These are phyloP conservation scores for Nephelium lappaceum DNA, from an alignment of 345 rosid species.

Conservation along the genomic window DNA sequence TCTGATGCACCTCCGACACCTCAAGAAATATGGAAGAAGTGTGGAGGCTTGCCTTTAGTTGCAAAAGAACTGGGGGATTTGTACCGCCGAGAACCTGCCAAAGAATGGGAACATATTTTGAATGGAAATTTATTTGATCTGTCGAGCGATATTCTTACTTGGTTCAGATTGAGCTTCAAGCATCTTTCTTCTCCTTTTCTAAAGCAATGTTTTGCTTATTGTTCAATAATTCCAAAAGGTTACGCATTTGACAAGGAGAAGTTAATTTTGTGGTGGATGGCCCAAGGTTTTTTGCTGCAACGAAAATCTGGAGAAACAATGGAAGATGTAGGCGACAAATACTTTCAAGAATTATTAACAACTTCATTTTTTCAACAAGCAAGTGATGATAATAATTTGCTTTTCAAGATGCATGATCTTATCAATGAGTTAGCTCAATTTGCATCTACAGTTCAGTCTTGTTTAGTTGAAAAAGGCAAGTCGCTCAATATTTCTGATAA, in stretches of 20 bases:
- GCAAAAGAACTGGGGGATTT: slow-evolving; percentile 42
- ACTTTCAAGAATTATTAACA: slow-evolving; percentile 33
- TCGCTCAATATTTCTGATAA: slow-evolving; percentile 14
- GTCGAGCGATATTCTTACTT: slow-evolving; percentile 32
- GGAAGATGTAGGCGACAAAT: slow-evolving; percentile 37
- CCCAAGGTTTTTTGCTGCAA: slow-evolving; percentile 37
- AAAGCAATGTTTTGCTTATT: slow-evolving; percentile 41
- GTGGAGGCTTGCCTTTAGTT: slow-evolving; percentile 45
- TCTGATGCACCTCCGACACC: slow-evolving; percentile 17
- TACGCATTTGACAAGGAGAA: slow-evolving; percentile 30
- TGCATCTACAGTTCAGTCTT: slow-evolving; percentile 35
- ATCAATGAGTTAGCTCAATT: slow-evolving; percentile 43
- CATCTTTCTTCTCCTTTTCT: slow-evolving; percentile 33
- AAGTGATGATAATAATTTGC: slow-evolving; percentile 14
- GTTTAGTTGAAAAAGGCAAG: slow-evolving; percentile 31
- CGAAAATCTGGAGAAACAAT: slow-evolving; percentile 22
- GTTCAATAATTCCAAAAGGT: slow-evolving; percentile 40
- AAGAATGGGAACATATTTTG: slow-evolving; percentile 43
- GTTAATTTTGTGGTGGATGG: slow-evolving; percentile 43
- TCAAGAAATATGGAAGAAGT: slow-evolving; percentile 38
- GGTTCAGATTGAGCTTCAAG: slow-evolving; percentile 34
- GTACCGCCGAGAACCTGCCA: slow-evolving; percentile 22
- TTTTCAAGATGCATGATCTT: slow-evolving; percentile 43
- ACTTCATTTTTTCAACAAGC: slow-evolving; percentile 31
- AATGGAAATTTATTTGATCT: slow-evolving; percentile 39